phyloP scores from a whole-genome alignment of 2,329 filamentous ascomycete genomes.

The Trichoderma sp. region DNA sequence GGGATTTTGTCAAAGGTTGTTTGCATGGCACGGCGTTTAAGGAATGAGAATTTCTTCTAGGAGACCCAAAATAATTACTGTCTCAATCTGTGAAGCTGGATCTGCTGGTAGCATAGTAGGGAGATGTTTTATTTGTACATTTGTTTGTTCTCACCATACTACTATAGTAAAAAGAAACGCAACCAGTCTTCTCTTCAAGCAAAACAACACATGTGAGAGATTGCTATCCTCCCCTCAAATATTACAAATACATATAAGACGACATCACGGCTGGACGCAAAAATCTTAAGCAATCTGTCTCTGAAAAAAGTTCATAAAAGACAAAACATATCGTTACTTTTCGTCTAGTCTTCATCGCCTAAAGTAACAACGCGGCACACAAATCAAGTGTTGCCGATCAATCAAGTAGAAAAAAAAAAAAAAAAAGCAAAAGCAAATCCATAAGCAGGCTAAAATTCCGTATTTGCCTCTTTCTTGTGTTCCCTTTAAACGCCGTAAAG shows the following conservation, averaged over 20 bases:
- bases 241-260: neutral
- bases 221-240: neutral
- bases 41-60: neutral
- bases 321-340: slow-evolving; percentile 13
- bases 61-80: neutral
- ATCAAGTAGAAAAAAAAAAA: neutral
- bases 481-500: slow-evolving; percentile 6
- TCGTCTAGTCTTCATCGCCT: slow-evolving; percentile 15
- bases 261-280: neutral
- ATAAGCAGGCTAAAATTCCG: slow-evolving; percentile 1
- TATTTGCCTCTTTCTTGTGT: neutral
- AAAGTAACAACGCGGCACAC: slow-evolving; percentile 3
- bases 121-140: neutral
- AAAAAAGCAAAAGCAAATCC: neutral
- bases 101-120: neutral
- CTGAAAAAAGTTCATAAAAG: neutral
- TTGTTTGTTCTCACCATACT: neutral
- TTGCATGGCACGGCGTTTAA: slow-evolving; percentile 37
- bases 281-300: neutral
- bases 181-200: neutral
- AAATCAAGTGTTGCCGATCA: neutral
- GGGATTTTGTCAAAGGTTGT: slow-evolving; percentile 2
- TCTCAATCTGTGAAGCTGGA: neutral
- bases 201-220: neutral
- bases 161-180: neutral